A percentile compares a stretch with the other conserved stretches of the same genome.
phyloP scores from a whole-genome alignment of 2,329 filamentous ascomycete genomes.

The Aspergillus sp. region DNA sequence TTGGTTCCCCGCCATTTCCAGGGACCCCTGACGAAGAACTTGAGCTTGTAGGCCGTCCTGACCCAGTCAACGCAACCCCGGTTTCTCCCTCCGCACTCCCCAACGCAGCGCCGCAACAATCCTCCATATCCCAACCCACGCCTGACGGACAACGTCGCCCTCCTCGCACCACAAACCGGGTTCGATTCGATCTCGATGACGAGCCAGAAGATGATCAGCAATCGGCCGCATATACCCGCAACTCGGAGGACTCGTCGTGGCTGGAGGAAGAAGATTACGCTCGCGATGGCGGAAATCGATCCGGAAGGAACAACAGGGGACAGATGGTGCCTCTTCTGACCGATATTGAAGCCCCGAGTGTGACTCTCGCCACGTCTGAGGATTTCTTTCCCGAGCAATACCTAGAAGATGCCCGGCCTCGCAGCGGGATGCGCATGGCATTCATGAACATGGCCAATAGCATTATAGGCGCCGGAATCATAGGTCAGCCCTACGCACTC shows the following conservation, averaged over 20 bases:
- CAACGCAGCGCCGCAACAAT: constrained; percentile 33
- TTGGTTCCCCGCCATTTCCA: constrained; percentile 35
- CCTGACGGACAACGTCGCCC: constrained; percentile 46
- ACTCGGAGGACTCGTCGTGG: constrained; percentile 39
- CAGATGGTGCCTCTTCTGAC: constrained; percentile 71
- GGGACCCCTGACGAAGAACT: constrained; percentile 29
- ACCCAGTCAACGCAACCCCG: constrained; percentile 21
- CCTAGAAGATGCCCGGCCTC: constrained; percentile 67
- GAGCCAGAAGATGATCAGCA: constrained; percentile 27
- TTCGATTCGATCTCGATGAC: constrained; percentile 66
- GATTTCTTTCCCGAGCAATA: constrained; percentile 59
- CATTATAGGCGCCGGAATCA: constrained; percentile 78
- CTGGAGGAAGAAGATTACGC: constrained; percentile 64
- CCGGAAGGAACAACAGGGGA: constrained; percentile 40
- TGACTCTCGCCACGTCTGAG: constrained; percentile 65
- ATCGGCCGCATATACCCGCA: constrained; percentile 32
- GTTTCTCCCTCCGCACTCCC: constrained; percentile 17
- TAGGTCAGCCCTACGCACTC: constrained; percentile 93
- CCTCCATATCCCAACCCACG: constrained; percentile 42
- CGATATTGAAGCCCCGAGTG: constrained; percentile 77
- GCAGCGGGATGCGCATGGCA: constrained; percentile 79
- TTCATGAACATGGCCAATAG: constrained; percentile 99
- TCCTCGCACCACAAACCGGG: constrained; percentile 66
- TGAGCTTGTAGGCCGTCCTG: constrained; percentile 26
- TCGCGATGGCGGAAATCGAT: constrained; percentile 39